Conservation (phyloP, 108 stramenopile genomes). For the Ochromonas danica region DNA sequence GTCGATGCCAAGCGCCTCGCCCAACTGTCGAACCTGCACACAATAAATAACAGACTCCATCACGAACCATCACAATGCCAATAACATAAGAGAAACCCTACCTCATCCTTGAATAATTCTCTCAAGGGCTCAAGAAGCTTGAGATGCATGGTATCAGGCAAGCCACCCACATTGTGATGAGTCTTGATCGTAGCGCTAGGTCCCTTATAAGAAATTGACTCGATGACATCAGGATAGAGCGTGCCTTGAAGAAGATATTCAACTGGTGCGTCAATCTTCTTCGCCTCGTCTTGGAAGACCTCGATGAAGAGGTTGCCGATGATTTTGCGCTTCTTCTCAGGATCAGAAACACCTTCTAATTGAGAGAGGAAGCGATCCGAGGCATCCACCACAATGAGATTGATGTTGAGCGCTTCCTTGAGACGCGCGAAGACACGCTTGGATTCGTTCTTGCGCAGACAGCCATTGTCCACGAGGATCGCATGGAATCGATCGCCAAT, state of each 20-base stretch:
- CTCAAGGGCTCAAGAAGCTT: conserved; percentile 95
- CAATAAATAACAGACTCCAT: not conserved
- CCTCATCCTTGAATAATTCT: conserved; percentile 98
- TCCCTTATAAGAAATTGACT: conserved; percentile 94
- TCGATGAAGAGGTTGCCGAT: conserved; percentile 96
- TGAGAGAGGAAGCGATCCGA: conserved; percentile 77
- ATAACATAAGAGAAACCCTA: no score
- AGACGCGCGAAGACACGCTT: conserved; percentile 74
- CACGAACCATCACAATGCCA: not conserved
- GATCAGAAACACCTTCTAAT: conserved; percentile 84
- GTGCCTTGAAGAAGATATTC: conserved; percentile 82
- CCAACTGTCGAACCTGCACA: conserved; percentile 46
- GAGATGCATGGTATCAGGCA: conserved; percentile 88
- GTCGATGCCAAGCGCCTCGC: conserved; percentile 82
- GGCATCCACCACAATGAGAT: conserved; percentile 88
- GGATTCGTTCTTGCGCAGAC: conserved; percentile 91
- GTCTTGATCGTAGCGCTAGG: conserved; percentile 98
- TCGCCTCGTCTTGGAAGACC: conserved; percentile 91
- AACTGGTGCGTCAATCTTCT: conserved; percentile 67
- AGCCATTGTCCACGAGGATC: conserved; percentile 95
- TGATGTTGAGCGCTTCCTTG: conserved; percentile 71
- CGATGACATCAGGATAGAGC: conserved; percentile 98
- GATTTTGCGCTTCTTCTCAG: conserved; percentile 93
- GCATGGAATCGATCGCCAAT: conserved; percentile 97
- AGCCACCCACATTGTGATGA: conserved; percentile 97